Evolutionary conservation across 2,329 filamentous ascomycete genomes (phyloP).

Genomic region (Monilinia polystroma): DNA sequence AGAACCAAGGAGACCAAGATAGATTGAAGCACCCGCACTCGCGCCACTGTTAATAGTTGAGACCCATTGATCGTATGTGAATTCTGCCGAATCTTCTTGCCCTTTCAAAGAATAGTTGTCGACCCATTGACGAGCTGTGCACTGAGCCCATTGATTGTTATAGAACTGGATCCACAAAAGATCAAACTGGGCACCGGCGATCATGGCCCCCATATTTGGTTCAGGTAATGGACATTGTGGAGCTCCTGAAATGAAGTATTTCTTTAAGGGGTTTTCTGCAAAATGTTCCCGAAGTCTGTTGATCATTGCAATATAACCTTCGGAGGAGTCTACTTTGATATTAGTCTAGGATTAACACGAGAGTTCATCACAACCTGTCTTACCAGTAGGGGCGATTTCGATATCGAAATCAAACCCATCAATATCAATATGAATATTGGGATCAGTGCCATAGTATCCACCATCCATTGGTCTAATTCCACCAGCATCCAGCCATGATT

Average conservation of each 20-base stretch:
- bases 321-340: constrained; percentile 28
- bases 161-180: constrained; percentile 41
- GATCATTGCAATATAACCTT: constrained; percentile 37
- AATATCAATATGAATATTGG: constrained; percentile 33
- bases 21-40: constrained; percentile 36
- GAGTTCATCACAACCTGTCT: neutral
- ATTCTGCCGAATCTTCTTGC: constrained; percentile 13
- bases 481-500: constrained; percentile 38
- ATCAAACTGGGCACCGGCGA: constrained; percentile 36
- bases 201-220: constrained; percentile 38
- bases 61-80: constrained; percentile 36
- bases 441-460: constrained; percentile 24
- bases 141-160: constrained; percentile 35
- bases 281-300: constrained; percentile 36
- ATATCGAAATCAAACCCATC: constrained; percentile 42
- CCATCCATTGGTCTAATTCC: constrained; percentile 37
- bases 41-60: constrained; percentile 26
- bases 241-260: constrained; percentile 39
- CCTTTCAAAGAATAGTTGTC: constrained; percentile 9
- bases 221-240: constrained; percentile 40
- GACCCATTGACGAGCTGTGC: constrained; percentile 35
- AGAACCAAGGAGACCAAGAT: constrained; percentile 37
- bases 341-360: constrained; percentile 22
- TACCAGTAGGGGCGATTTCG: constrained; percentile 32
- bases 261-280: constrained; percentile 31